phyloP scores from a whole-genome alignment of 169 alveolate genomes.

The Plasmodium blacklocki region DNA sequence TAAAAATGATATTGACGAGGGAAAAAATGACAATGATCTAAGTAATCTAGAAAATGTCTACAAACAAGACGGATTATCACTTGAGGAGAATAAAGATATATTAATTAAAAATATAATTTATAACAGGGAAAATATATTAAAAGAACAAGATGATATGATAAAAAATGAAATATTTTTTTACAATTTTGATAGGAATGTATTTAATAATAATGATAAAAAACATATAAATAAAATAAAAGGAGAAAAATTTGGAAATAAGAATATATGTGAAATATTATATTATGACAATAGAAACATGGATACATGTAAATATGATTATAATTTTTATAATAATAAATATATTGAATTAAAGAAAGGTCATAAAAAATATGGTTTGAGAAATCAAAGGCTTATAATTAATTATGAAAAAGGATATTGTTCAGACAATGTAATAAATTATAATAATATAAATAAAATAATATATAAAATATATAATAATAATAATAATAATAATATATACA shows the following conservation, averaged over 20 bases:
- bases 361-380: slow-evolving; percentile 1
- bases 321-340: slow-evolving; percentile 1
- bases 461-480: not conserved
- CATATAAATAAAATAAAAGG: not conserved
- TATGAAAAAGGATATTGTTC: slow-evolving; percentile 26
- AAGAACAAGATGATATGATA: too few species aligned
- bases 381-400: not conserved
- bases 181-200: not conserved
- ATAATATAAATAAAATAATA: slow-evolving; percentile 8
- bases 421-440: slow-evolving; percentile 11
- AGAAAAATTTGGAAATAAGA: not conserved
- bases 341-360: slow-evolving; percentile 12
- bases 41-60: too few species aligned
- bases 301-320: slow-evolving; percentile 1
- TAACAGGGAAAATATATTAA: too few species aligned
- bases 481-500: not conserved
- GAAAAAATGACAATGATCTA: too few species aligned
- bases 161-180: too few species aligned
- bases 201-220: slow-evolving; percentile 11
- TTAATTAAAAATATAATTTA: too few species aligned
- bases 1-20: too few species aligned
- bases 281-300: not conserved
- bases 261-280: slow-evolving; percentile 1
- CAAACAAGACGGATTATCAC: too few species aligned
- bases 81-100: too few species aligned